Percentiles rank a stretch among this genome's conserved stretches.
phyloP scores from a whole-genome alignment of 192 early-diverging fungal genomes.

The Dimargaris xerosporica region DNA sequence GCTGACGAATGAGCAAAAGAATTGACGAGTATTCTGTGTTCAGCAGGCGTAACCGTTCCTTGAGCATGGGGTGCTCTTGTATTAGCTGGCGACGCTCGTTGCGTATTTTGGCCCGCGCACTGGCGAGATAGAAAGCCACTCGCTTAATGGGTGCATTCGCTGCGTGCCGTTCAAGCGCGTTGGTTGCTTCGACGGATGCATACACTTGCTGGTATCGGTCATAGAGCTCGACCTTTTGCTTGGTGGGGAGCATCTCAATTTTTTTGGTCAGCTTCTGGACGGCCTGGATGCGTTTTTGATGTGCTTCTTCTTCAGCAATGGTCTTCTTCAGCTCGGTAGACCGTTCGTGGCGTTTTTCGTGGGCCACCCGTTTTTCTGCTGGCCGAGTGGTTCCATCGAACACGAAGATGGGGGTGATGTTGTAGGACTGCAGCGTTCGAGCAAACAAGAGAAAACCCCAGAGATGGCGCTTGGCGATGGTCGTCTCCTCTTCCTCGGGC shows the following conservation, averaged over 20 bases:
- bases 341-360: conserved; percentile 14
- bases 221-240: too few species aligned
- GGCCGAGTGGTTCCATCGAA: conserved; percentile 44
- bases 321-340: neutral
- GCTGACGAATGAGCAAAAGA: too few species aligned
- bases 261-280: neutral
- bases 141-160: too few species aligned
- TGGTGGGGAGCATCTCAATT: too few species aligned
- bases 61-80: too few species aligned
- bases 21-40: too few species aligned
- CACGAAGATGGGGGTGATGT: conserved; percentile 48
- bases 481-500: conserved; percentile 22
- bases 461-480: conserved; percentile 33
- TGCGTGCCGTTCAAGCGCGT: neutral
- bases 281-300: neutral
- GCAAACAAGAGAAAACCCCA: conserved; percentile 42
- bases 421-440: conserved; percentile 25
- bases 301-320: neutral
- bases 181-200: neutral
- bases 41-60: too few species aligned
- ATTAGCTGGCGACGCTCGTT: too few species aligned
- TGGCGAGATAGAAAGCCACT: too few species aligned
- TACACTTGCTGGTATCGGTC: too few species aligned
- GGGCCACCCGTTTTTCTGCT: conserved; percentile 34
- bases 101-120: too few species aligned